Evolutionary conservation across 2,329 filamentous ascomycete genomes (phyloP), one percentile per base, ranked within the genome.

Genomic region (Fusarium sulawesiense): DNA sequence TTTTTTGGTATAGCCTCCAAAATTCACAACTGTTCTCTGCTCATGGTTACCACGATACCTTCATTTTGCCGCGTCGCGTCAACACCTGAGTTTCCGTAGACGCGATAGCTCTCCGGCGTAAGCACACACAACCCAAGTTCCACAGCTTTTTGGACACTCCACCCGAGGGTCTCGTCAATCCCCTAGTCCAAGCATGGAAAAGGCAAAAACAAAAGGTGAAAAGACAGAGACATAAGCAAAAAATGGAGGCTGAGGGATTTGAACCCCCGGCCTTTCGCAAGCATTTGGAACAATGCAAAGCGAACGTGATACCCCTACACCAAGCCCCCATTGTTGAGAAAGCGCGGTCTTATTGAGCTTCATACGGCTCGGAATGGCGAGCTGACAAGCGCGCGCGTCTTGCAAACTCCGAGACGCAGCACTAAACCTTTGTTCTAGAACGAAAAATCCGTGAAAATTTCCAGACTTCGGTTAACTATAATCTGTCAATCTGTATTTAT

Each of bases 221-320:
- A 18, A 12, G 3, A 25, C 2, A 25, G n/a, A 4, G 5, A 45
- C 0, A 12, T 4, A 11, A 3, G n/a, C 51, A 57, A 60, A 60
- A 60, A 60, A 37, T 60, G 57, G 57, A 60, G 57, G 41, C 57
- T 48, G 25, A 60, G 57, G 53, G 57, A 60, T 60, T 60, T 58
- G 57, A 60, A 60, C 57, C 57, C 57, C 54, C 32, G 57, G 12
- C 57, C 57, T 58, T 58, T 60, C 57, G 53, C 57, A 60, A 10
- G 57, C 57, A 60, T 60, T 57, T 16, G 41, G 27, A 56, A 32
- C 41, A 60, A 60, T 60, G 57, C 57, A 60, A 60, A 60, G 51
- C 53, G 57, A 60, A 58, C 41, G 53, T 60, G 53, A 60, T 60
- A 3, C 57, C 57, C 57, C 57, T 60, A 60, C 53, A 60, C 57